Evolutionary conservation across 1,139 yeast genomes (phyloP), one percentile per base, ranked within the genome.

Genomic region (Taiozyma sp.): DNA sequence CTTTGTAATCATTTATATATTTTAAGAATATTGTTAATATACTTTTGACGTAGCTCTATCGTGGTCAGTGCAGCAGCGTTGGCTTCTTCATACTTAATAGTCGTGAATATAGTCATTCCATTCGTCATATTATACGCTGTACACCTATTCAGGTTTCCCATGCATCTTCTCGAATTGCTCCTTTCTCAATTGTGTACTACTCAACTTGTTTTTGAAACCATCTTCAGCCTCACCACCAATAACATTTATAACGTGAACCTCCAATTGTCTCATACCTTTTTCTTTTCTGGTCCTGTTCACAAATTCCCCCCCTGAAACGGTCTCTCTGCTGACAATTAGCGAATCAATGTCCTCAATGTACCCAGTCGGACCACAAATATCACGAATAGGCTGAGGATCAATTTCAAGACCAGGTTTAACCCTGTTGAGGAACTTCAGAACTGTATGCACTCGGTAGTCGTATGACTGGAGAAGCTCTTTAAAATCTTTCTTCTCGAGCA

Each of bases 281-380:
- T 78, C 80, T 7, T 54, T 51, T 57, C 99, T 76, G 43, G 75
- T 75, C 16, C 80, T 72, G 63, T 93, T 93, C 44, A 95, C 84
- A 56, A 74, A 74, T 0, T 72, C 78, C 0, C 90, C 98, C 6
- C 99, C 99, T 19, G 76, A 66, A 0, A 76, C 70, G 0, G 97
- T 87, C 63, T 95, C 99, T 44, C 80, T 75, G 58, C 96, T 88
- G 8, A 93, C 82, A 0, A 92, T 83, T 51, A 95, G 75, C 0
- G 91, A 87, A 58, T 91, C 87, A 44, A 95, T 89, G 42, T 83
- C 84, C 24, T 76, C 75, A 3, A 87, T 75, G n/a, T 78, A 76
- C 0, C 92, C 96, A 0, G 99, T 91, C 2, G 99, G 99, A 0
- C 99, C 99, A 69, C 96, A 91, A 0, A 92, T 79, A 65, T 95